phyloP scores from a whole-genome alignment of 1,284 basidiomycete genomes.

The Trametes versicolor region DNA sequence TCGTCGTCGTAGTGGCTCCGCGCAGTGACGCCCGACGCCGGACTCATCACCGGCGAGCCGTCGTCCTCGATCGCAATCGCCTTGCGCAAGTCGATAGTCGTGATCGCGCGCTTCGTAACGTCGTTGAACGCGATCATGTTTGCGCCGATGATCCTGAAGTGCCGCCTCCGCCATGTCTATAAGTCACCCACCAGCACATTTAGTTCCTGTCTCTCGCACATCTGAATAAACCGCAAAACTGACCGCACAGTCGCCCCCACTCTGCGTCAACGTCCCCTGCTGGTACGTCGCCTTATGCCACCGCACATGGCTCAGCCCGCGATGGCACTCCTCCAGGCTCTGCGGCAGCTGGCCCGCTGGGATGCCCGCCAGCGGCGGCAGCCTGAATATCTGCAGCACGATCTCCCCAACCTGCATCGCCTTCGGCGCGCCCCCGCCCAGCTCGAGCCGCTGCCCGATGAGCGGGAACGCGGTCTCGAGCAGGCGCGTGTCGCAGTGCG shows the following conservation, averaged over 20 bases:
- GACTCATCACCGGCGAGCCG: conserved; percentile 58
- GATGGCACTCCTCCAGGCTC: conserved; percentile 91
- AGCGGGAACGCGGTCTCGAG: conserved; percentile 89
- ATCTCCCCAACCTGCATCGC: conserved; percentile 81
- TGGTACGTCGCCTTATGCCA: conserved; percentile 95
- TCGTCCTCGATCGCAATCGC: conserved; percentile 84
- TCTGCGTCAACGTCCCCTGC: conserved; percentile 94
- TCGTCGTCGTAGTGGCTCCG: conserved; percentile 64
- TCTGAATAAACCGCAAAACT: conserved; percentile 23
- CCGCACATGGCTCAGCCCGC: conserved; percentile 87
- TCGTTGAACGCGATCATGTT: conserved; percentile 93
- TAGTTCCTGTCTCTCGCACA: neutral
- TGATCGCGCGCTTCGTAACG: conserved; percentile 90
- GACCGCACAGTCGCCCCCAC: conserved; percentile 94
- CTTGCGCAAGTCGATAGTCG: conserved; percentile 92
- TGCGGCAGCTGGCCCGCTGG: conserved; percentile 83
- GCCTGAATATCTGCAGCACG: conserved; percentile 87
- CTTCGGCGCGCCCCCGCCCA: conserved; percentile 58
- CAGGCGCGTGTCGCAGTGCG: conserved; percentile 82
- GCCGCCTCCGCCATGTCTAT: conserved; percentile 89
- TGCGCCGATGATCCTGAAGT: conserved; percentile 88
- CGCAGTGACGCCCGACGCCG: conserved; percentile 51
- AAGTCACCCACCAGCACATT: conserved; percentile 11
- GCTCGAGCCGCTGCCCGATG: conserved; percentile 76
- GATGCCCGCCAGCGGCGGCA: conserved; percentile 90